phyloP scores from a whole-genome alignment of 257 asterid genomes.

The Solanum habrochaites region DNA sequence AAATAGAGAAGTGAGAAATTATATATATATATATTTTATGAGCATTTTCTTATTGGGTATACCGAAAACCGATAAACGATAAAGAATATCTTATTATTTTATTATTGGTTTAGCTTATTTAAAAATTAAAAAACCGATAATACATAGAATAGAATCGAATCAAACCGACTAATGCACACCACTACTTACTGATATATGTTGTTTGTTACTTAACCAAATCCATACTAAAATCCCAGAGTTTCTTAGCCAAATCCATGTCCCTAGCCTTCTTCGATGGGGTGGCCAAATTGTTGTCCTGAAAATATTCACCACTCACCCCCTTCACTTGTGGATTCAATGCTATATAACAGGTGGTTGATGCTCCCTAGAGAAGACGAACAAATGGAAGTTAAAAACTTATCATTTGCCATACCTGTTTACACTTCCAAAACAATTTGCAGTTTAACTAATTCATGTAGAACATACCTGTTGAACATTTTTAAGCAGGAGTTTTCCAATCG shows the following conservation, averaged over 20 bases:
- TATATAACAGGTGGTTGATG: slow-evolving; percentile 64
- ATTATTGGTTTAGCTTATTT: too few species aligned
- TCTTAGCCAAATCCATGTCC: slow-evolving; percentile 40
- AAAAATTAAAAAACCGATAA: too few species aligned
- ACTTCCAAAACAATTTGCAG: not conserved
- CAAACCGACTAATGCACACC: too few species aligned
- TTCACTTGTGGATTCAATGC: slow-evolving; percentile 62
- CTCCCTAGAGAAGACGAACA: slow-evolving; percentile 34
- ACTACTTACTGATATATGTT: not conserved
- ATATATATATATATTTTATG: too few species aligned
- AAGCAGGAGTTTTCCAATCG: slow-evolving; percentile 29
- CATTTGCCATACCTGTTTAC: not conserved
- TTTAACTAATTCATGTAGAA: not conserved
- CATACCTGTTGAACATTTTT: slow-evolving; percentile 56
- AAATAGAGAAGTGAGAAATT: too few species aligned
- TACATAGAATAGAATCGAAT: too few species aligned
- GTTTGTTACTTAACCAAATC: slow-evolving; percentile 17
- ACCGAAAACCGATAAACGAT: rapidly evolving
- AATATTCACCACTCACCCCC: slow-evolving; percentile 56
- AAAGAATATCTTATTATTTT: too few species aligned
- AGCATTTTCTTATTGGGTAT: too few species aligned
- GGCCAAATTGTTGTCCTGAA: slow-evolving; percentile 45
- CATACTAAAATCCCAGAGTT: slow-evolving; percentile 75
- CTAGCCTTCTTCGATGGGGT: slow-evolving; percentile 24
- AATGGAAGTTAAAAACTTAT: not conserved